Base-by-base conservation (phyloP, 257 asterid genomes). In the Salvia miltiorrhiza region DNA sequence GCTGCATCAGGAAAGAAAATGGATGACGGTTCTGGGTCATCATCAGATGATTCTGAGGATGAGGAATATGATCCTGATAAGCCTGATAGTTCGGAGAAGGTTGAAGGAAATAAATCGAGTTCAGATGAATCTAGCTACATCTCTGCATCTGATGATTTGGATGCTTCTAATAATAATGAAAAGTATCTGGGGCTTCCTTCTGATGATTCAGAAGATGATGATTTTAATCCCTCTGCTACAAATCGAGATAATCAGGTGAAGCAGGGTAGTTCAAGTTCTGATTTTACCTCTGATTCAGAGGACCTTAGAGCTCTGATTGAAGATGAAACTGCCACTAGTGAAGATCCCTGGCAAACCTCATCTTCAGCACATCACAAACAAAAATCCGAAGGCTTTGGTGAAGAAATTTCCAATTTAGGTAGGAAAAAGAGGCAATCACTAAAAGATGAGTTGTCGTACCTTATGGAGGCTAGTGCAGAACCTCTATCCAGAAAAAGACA, bases 151-250 rank as follows among this genome's bases (percentile, higher is more conserved):
- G 83, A 83, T 57, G 86, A 69, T 64, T 61, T 71, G 63, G 74
- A 49, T 20, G 80, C 74, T 59, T 47, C 83, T 70, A 59, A 69
- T 63, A 78, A 79, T 47, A 70, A 79, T 53, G 83, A 84, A 20
- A 81, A 70, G 33, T 39, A 52, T 48, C 33, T 53, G 59, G 89
- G 84, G 71, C 81, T 87, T 73, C 90, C 96, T 74, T 88, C 96
- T 76, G 98, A 93, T 48, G 98, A 93, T 85, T 90, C 97, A 6
- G 98, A 88, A 78, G 98, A 93, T 74, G 97, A 83, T 63, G 97
- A 93, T 80, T 93, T 77, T 78, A 88, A 87, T 73, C 98, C 96
- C 39, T 62, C 82, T 69, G 88, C 81, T 77, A 77, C 83, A 13
- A 76, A 83, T 62, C 35, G 65, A 57, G 83, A 77, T 43, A 77